Conservation (phyloP, 345 rosid genomes). For the Brassica incana region DNA sequence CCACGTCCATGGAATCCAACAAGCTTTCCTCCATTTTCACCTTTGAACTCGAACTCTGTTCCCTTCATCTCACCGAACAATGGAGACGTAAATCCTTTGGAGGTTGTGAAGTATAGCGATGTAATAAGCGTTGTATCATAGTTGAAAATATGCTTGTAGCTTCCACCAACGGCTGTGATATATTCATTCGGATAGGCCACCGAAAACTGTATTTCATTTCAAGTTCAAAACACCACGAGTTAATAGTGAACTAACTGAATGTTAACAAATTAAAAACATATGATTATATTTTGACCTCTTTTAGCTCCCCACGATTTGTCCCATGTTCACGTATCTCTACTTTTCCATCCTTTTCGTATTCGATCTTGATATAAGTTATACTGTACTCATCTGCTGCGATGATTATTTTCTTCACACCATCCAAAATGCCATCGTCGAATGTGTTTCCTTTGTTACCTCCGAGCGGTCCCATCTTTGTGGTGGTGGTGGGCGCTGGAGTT, state of each 20-base stretch:
- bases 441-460: slow-evolving; percentile 27
- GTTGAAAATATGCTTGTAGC: neutral
- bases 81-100: neutral
- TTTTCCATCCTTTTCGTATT: slow-evolving; percentile 30
- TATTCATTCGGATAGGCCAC: neutral
- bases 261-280: neutral
- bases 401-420: slow-evolving; percentile 22
- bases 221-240: neutral
- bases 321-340: slow-evolving; percentile 22
- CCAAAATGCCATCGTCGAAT: slow-evolving; percentile 33
- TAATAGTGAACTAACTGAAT: neutral
- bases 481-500: neutral
- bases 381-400: slow-evolving; percentile 5
- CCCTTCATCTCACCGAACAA: neutral
- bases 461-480: slow-evolving; percentile 7
- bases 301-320: neutral
- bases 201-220: slow-evolving; percentile 18
- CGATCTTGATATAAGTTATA: slow-evolving; percentile 25
- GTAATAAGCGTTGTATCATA: neutral
- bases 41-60: neutral
- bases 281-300: slow-evolving; percentile 7
- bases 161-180: neutral
- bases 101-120: neutral
- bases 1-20: slow-evolving; percentile 36
- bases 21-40: slow-evolving; percentile 33